Evolutionary conservation across 129 eudicot species (phyloP), one percentile per base, ranked within the genome.

Genomic region (Calendula officinalis): DNA sequence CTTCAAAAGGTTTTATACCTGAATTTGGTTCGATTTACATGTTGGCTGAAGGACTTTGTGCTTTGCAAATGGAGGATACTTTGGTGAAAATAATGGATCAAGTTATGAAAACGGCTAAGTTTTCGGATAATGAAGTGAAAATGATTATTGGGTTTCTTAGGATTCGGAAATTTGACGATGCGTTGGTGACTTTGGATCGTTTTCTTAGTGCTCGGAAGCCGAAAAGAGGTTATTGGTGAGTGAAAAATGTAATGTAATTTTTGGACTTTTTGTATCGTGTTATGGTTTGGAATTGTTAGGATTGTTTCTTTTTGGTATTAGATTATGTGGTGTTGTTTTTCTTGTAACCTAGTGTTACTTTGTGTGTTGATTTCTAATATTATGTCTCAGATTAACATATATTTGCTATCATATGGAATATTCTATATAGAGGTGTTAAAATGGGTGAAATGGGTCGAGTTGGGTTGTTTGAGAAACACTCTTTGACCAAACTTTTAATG

Each of bases 21-120:
- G 96, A 92, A 37, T 79, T 79, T 68, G 73, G 84, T 39, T 70
- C 96, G 5, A 86, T 92, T 56, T 72, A 59, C 62, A 85, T 85
- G 96, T 60, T 92, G 78, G 99, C 96, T 55, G 96, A 92, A 60
- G 96, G 99, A 69, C 99, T 92, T 56, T 77, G 83, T 79, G 78
- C 92, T 42, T 67, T 92, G 15, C 64, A 85, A 55, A 92, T 83
- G 99, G 96, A 88, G 69, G 91, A 79, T 22, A 86, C 85, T 13
- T 67, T 92, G 51, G 57, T 85, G 39, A 88, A 79, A 77, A 77
- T 92, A 51, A 65, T 92, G 61, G 84, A 76, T 39, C 80, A 51
- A 81, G 62, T 88, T 38, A 83, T 92, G 95, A 77, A 57, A 47
- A 76, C 56, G 32, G 96, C 92, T 40, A 78, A 58, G 5, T 75